A percentile compares a stretch with the other conserved stretches of the same genome.
Conservation (phyloP, 495 filamentous ascomycete genomes). For the Tirmania nivea region DNA sequence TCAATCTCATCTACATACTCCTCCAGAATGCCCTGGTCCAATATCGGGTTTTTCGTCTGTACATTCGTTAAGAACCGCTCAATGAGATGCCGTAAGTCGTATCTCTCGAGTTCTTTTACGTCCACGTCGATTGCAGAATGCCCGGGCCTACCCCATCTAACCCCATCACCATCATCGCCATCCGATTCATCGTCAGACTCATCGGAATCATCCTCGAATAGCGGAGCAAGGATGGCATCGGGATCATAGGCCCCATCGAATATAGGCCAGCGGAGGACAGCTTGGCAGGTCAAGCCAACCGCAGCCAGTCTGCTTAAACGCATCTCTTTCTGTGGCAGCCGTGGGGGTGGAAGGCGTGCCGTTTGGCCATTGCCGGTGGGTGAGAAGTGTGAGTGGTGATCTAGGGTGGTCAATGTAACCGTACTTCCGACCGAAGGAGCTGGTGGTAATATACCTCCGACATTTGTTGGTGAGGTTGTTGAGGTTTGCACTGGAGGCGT, state of each 20-base stretch:
- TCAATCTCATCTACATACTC: slow-evolving; percentile 9
- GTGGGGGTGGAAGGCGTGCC: background rate
- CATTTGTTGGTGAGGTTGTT: background rate
- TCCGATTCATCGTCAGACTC: slow-evolving; percentile 10
- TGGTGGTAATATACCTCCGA: slow-evolving; percentile 5
- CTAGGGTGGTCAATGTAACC: background rate
- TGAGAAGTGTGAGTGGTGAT: slow-evolving; percentile 2
- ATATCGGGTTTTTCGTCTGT: slow-evolving; percentile 22
- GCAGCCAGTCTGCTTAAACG: background rate
- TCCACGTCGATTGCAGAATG: background rate
- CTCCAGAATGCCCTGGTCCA: slow-evolving; percentile 14
- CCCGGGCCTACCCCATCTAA: background rate
- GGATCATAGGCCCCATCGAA: slow-evolving; percentile 8
- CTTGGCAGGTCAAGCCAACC: slow-evolving; percentile 11
- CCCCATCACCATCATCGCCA: slow-evolving; percentile 5
- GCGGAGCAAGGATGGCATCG: slow-evolving; percentile 13
- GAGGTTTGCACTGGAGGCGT: background rate
- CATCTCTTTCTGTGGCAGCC: background rate
- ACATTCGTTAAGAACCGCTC: slow-evolving; percentile 20
- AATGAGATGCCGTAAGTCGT: slow-evolving; percentile 9
- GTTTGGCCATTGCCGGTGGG: no score
- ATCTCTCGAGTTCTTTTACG: slow-evolving; percentile 9
- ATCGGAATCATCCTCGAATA: slow-evolving; percentile 7
- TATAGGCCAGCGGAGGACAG: slow-evolving; percentile 13
- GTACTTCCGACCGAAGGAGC: background rate